Percentiles rank a stretch among this genome's conserved stretches.
Conservation (phyloP, 306 rosid species). For the Cucurbita ficifolia region DNA sequence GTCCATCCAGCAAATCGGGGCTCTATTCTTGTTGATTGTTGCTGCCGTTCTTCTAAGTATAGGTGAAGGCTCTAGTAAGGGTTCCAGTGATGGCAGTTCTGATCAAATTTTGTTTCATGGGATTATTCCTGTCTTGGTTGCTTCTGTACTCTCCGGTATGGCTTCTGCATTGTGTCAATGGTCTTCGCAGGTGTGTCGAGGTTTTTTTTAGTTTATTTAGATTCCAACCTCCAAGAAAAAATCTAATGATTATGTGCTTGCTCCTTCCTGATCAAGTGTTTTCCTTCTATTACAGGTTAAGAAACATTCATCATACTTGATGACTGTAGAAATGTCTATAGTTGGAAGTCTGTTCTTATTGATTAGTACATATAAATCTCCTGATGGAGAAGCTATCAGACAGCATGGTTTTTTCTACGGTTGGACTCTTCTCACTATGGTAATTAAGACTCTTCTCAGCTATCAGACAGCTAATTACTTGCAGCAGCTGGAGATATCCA, state of each 20-base stretch:
- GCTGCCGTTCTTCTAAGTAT: constrained; percentile 89
- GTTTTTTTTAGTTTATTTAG: background rate
- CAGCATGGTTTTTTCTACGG: constrained; percentile 65
- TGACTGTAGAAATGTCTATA: constrained; percentile 91
- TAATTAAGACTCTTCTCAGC: constrained; percentile 12
- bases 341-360: constrained; percentile 78
- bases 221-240: background rate
- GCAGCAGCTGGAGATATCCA: background rate
- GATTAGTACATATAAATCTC: constrained; percentile 67
- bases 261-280: constrained; percentile 2
- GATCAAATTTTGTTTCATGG: constrained; percentile 73
- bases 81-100: constrained; percentile 31
- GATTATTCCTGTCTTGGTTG: constrained; percentile 76
- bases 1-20: constrained; percentile 86
- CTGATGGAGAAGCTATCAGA: constrained; percentile 80
- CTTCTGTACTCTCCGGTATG: constrained; percentile 88
- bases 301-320: constrained; percentile 86
- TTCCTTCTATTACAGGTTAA: constrained; percentile 50
- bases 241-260: background rate
- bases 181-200: constrained; percentile 86
- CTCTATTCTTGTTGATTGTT: constrained; percentile 62
- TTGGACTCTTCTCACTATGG: constrained; percentile 78
- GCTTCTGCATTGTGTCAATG: constrained; percentile 96
- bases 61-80: constrained; percentile 84
- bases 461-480: background rate